These are phyloP conservation scores for Hordeum vulgare DNA, from an alignment of 176 grass and related monocot species.

Conservation along the genomic window DNA sequence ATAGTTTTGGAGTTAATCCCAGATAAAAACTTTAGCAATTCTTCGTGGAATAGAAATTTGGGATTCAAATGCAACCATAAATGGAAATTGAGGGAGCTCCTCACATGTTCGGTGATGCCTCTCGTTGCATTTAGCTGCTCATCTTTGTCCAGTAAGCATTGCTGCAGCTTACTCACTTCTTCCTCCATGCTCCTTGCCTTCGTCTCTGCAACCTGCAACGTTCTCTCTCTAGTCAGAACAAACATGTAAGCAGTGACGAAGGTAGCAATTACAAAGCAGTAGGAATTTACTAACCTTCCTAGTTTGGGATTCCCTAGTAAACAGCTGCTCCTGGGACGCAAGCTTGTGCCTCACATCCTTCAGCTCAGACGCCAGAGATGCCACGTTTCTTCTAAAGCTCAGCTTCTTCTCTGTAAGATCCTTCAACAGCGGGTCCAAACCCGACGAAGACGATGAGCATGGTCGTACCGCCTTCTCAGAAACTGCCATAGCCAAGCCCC, in stretches of 20 bases:
- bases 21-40: background rate
- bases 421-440: conserved; percentile 69
- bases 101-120: conserved; percentile 50
- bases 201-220: conserved; percentile 48
- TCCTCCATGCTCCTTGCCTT: conserved; percentile 75
- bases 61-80: background rate
- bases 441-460: conserved; percentile 31
- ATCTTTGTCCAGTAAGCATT: conserved; percentile 57
- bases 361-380: conserved; percentile 68
- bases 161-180: conserved; percentile 63
- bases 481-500: conserved; percentile 34
- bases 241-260: background rate
- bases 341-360: conserved; percentile 62
- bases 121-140: conserved; percentile 37
- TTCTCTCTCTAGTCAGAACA: background rate
- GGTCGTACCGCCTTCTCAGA: conserved; percentile 12
- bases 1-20: background rate
- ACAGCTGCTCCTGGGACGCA: conserved; percentile 55
- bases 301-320: conserved; percentile 43
- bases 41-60: background rate
- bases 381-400: conserved; percentile 80
- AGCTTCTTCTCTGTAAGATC: conserved; percentile 92
- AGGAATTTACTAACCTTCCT: conserved; percentile 42
- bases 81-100: background rate
- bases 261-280: background rate